Base-by-base conservation (phyloP, 129 eudicot species). In the Artemisia annua region DNA sequence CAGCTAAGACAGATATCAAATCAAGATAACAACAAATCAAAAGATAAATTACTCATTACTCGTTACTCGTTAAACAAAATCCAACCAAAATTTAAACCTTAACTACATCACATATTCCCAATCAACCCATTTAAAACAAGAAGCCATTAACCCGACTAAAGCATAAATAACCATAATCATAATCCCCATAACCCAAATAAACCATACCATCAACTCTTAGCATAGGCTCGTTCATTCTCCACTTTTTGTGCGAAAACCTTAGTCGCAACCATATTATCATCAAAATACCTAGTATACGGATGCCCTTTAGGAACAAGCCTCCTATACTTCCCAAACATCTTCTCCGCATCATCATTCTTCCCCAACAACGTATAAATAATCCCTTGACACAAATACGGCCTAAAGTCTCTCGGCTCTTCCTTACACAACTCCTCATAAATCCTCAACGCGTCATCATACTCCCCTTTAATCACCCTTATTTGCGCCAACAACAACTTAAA, bases 381-480 rank as follows among this genome's bases (percentile, higher is more conserved):
- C 71, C 99, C 97, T 73, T 88, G 94, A 76, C 99, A 90, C 66
- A 94, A 72, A 80, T 94, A 90, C 3, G 99, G 97, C 85, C 99
- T 78, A 67, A 87, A 94, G 82, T 94, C 99, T 17, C 96, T 74
- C 0, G 97, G 96, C 71, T 94, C 99, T 48, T 90, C 89, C 69
- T 86, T 88, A 28, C 83, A 83, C 24, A 94, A 73, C 19, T 86
- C 93, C 79, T 88, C 74, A 78, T 94, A 94, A 26, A 94, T 78
- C 84, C 66, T 87, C 79, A 94, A 76, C 4, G 99, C 97, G n/a
- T 88, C 86, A 1, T 73, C 48, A 19, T 88, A 94, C 3, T 79
- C 83, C 62, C 93, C 85, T 56, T 88, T 79, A 17, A 94, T 85
- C 3, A 94, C 99, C 54, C 83, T 69, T 60, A 94, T 78, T 66